Percentiles rank a stretch among this genome's conserved stretches.
Evolutionary conservation across 495 filamentous ascomycete genomes (phyloP).

Genomic region (Hypoxylon intermedium): DNA sequence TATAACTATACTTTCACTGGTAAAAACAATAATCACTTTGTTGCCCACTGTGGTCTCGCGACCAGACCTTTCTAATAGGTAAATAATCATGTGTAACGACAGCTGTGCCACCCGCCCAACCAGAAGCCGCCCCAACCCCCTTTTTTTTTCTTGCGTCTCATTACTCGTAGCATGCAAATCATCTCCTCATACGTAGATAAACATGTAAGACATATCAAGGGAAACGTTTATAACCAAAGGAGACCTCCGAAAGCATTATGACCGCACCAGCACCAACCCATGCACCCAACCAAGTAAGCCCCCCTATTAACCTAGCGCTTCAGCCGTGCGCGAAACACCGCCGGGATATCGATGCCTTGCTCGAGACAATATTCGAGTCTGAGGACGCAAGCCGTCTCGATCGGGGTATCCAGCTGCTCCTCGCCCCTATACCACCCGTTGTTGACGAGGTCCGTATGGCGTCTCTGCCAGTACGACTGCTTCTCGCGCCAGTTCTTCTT

Average conservation of each 20-base stretch:
- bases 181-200: slow-evolving; percentile 19
- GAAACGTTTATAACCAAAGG: neutral
- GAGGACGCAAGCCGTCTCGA: slow-evolving; percentile 37
- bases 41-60: slow-evolving; percentile 26
- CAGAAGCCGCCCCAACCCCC: slow-evolving; percentile 26
- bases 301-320: slow-evolving; percentile 5
- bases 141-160: slow-evolving; percentile 16
- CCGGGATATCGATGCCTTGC: slow-evolving; percentile 22
- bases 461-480: slow-evolving; percentile 71
- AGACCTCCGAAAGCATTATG: neutral
- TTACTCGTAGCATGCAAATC: slow-evolving; percentile 30
- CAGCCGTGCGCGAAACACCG: slow-evolving; percentile 25
- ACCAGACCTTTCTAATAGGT: slow-evolving; percentile 23
- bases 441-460: slow-evolving; percentile 67
- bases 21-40: neutral
- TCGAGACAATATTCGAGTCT: slow-evolving; percentile 22
- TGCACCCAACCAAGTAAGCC: too few species aligned
- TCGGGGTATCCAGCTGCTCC: slow-evolving; percentile 45
- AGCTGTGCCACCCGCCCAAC: slow-evolving; percentile 30
- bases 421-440: slow-evolving; percentile 76
- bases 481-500: slow-evolving; percentile 79
- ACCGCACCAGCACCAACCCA: too few species aligned
- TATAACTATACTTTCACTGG: neutral
- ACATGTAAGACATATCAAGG: slow-evolving; percentile 22
- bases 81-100: slow-evolving; percentile 21